Conservation (phyloP, 2,329 filamentous ascomycete genomes). For the Periglandula ipomoeae region DNA sequence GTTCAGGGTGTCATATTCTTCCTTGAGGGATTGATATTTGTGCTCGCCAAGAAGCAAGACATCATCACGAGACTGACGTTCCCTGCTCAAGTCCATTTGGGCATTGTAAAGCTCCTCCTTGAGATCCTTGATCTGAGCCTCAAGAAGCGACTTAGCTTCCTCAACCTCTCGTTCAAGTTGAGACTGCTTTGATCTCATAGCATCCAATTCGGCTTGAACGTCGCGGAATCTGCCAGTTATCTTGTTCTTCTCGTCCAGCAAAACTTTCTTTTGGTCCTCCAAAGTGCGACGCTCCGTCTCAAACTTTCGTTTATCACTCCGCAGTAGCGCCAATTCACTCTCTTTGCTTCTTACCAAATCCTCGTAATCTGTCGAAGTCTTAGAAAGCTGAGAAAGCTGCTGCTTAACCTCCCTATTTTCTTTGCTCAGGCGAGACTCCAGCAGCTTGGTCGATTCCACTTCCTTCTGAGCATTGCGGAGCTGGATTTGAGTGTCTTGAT, state of each 20-base stretch:
- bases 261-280: constrained; percentile 65
- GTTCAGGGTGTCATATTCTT: constrained; percentile 79
- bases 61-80: constrained; percentile 88
- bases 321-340: constrained; percentile 79
- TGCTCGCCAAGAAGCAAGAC: constrained; percentile 86
- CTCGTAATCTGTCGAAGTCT: constrained; percentile 90
- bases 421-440: constrained; percentile 65
- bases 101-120: constrained; percentile 78
- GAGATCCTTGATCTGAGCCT: constrained; percentile 78
- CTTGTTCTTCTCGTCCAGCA: constrained; percentile 70
- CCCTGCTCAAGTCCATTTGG: constrained; percentile 81
- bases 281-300: constrained; percentile 72
- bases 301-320: constrained; percentile 73
- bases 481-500: constrained; percentile 85
- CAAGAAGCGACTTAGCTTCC: constrained; percentile 78
- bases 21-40: constrained; percentile 71
- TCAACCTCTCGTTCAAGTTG: constrained; percentile 82
- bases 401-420: constrained; percentile 79
- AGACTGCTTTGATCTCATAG: constrained; percentile 72
- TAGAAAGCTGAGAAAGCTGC: constrained; percentile 77
- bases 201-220: constrained; percentile 79
- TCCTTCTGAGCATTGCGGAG: constrained; percentile 71
- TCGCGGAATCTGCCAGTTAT: constrained; percentile 69
- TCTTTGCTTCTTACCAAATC: constrained; percentile 90
- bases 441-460: constrained; percentile 60